Percentiles rank a stretch among this genome's conserved stretches.
Evolutionary conservation across 345 rosid species (phyloP).

Genomic region (Kandelia obovata): DNA sequence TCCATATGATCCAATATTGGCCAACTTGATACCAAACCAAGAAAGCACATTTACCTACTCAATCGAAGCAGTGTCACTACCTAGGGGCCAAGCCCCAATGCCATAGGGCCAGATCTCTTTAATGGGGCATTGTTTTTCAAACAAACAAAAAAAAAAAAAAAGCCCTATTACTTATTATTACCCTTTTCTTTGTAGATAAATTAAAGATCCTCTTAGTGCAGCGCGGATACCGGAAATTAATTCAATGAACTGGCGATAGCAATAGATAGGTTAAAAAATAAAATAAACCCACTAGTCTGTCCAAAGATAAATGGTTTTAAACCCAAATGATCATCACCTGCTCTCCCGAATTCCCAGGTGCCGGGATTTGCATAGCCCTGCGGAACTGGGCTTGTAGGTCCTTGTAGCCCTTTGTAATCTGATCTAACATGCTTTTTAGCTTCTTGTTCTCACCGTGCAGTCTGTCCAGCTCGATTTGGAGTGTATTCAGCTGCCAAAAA

Average conservation of each 20-base stretch:
- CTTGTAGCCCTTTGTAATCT: constrained; percentile 49
- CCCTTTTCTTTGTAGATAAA: constrained; percentile 14
- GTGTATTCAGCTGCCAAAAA: constrained; percentile 37
- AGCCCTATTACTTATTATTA: neutral
- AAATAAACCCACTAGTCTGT: neutral
- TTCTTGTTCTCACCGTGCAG: constrained; percentile 67
- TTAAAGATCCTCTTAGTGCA: neutral
- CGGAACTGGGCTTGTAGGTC: constrained; percentile 62
- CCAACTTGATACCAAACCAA: constrained; percentile 14
- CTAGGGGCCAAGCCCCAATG: no score
- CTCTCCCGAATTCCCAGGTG: constrained; percentile 32
- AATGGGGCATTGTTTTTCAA: no score
- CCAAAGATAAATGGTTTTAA: neutral
- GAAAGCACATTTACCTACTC: constrained; percentile 29
- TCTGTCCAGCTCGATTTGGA: constrained; percentile 49
- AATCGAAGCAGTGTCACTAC: constrained; percentile 23
- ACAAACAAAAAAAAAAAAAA: no score
- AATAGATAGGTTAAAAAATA: neutral
- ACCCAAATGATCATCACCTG: constrained; percentile 32
- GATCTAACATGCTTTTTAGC: constrained; percentile 58
- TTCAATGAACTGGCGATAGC: neutral
- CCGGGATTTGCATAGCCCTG: constrained; percentile 50
- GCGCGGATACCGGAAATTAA: neutral
- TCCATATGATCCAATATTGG: neutral
- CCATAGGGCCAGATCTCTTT: no score